These are phyloP conservation scores for Zalaria sp. DNA, from an alignment of 2,329 filamentous ascomycete genomes.

Conservation along the genomic window DNA sequence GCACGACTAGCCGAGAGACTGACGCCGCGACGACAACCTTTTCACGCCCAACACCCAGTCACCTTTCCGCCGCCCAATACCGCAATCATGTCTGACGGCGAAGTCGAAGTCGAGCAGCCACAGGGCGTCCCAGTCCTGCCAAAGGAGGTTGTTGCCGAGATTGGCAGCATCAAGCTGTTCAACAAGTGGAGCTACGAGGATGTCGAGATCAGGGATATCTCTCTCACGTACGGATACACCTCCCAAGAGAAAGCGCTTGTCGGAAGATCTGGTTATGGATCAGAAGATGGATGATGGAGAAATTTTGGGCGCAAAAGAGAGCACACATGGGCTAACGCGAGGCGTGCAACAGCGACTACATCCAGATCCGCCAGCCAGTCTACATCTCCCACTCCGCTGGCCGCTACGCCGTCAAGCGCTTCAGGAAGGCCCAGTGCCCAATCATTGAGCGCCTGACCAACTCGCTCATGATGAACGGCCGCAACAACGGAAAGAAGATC, in stretches of 20 bases:
- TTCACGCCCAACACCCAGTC: background rate
- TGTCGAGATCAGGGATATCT: conserved; percentile 99
- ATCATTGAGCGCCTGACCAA: conserved; percentile 99
- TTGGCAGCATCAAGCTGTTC: conserved; percentile 91
- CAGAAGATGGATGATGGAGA: background rate
- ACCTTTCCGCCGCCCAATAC: conserved; percentile 3
- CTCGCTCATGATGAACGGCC: conserved; percentile 99
- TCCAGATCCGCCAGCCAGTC: conserved; percentile 97
- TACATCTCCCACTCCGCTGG: conserved; percentile 98
- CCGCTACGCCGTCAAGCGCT: conserved; percentile 97
- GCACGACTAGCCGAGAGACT: too few relatives aligned
- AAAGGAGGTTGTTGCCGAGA: conserved; percentile 81
- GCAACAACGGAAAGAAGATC: conserved; percentile 99
- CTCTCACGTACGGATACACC: conserved; percentile 70
- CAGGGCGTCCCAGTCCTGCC: conserved; percentile 68
- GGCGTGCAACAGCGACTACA: conserved; percentile 68
- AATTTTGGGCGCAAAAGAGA: conserved; percentile 12
- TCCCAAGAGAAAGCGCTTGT: conserved; percentile 3
- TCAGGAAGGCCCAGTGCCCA: conserved; percentile 99
- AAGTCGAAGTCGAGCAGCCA: conserved; percentile 89
- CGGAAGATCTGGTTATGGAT: background rate
- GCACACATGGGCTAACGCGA: conserved; percentile 10
- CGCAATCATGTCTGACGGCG: conserved; percentile 76
- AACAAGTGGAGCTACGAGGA: conserved; percentile 98
- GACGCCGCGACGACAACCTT: too few relatives aligned